Evolutionary conservation across 2,329 filamentous ascomycete species (phyloP).

Genomic region (Diaporthe vaccinii): DNA sequence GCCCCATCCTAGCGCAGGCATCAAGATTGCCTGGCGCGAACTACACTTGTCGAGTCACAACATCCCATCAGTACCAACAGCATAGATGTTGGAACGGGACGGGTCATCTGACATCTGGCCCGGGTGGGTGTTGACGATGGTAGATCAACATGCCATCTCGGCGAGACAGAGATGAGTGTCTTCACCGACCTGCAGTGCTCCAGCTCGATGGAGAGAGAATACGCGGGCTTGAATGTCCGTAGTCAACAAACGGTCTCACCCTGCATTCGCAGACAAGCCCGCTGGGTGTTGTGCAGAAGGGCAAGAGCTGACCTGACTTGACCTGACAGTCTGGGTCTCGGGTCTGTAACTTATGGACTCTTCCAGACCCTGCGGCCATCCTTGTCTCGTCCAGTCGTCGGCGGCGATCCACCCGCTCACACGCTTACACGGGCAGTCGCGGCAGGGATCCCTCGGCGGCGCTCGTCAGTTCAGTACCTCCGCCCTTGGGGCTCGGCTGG

Average conservation of each 20-base stretch:
- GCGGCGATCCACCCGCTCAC: constrained; percentile 22
- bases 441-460: constrained; percentile 19
- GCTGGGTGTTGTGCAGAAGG: too few relatives aligned
- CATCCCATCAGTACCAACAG: neutral
- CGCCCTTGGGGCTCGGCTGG: constrained; percentile 13
- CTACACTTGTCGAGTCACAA: neutral
- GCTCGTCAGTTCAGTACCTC: neutral
- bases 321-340: constrained; percentile 22
- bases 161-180: neutral
- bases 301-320: neutral
- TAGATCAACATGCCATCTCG: neutral
- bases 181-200: neutral
- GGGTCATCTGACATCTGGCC: neutral
- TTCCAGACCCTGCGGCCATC: constrained; percentile 39
- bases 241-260: neutral
- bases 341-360: constrained; percentile 33
- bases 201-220: neutral
- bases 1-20: neutral
- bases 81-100: neutral
- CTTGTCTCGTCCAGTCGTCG: constrained; percentile 31
- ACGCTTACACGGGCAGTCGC: neutral
- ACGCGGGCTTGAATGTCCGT: neutral
- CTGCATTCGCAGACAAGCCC: neutral
- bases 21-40: neutral
- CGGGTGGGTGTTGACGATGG: neutral